Conservation (phyloP, 805 yeast species). For the Ogataea trehaloabstinens region DNA sequence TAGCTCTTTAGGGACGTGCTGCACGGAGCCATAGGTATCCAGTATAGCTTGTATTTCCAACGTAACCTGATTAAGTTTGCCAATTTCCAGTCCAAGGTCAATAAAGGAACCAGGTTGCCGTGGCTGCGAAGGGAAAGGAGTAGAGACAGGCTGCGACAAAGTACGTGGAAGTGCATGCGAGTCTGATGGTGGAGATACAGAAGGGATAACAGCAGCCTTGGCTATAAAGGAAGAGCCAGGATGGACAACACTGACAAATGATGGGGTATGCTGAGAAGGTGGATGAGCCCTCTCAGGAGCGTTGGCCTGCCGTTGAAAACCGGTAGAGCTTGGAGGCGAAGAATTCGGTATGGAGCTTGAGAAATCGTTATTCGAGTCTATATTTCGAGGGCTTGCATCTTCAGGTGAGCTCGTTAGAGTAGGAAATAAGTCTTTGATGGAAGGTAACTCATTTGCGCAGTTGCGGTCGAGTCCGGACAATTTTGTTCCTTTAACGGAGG, state of each 20-base stretch:
- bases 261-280: background rate
- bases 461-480: background rate
- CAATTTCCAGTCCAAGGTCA: constrained; percentile 13
- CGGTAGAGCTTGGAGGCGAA: constrained; percentile 1
- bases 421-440: constrained; percentile 24
- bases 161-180: constrained; percentile 1
- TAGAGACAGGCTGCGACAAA: constrained; percentile 4
- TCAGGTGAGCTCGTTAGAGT: constrained; percentile 7
- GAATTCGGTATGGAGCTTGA: background rate
- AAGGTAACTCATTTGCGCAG: constrained; percentile 19
- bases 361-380: constrained; percentile 7
- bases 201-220: background rate
- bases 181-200: too few species aligned
- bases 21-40: constrained; percentile 9
- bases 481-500: background rate
- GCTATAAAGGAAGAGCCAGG: background rate
- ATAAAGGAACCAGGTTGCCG: constrained; percentile 2
- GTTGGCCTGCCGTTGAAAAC: background rate
- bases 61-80: constrained; percentile 16
- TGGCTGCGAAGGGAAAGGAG: constrained; percentile 4
- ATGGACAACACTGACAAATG: background rate
- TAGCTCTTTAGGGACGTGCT: constrained; percentile 17
- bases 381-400: constrained; percentile 2
- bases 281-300: background rate
- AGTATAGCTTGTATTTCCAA: constrained; percentile 17